Evolutionary conservation across 2,329 filamentous ascomycete genomes (phyloP), one percentile per base, ranked within the genome.

Genomic region (Xylariaceae sp.): DNA sequence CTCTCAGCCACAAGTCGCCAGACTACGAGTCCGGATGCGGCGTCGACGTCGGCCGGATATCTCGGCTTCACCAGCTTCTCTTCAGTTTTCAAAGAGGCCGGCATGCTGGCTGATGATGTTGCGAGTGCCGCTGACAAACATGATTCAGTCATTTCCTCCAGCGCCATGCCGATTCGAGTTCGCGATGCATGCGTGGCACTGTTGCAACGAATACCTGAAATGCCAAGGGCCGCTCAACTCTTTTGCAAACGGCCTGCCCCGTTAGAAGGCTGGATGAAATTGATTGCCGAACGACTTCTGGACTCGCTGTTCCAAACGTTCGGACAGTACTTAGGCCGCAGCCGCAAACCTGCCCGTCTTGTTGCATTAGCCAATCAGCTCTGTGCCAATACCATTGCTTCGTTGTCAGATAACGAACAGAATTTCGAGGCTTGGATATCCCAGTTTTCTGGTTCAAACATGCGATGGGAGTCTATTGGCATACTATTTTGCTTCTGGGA

Each of bases 391-490:
- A 73, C 71, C 0, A 56, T 64, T 0, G 62, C 58, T 7, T 66
- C 70, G 0, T 60, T 74, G 5, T 50, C 53, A 0, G 71, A 75
- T 16, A 59, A 69, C 0, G 63, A 70, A 9, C 48, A 60, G 0
- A 65, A 70, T 19, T 53, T 68, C 0, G 55, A 70, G 3, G 59
- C 58, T 10, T 76, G 73, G 71, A 57, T 70, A 0, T 59, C 56
- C 1, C 69, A 74, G 22, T 72, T 75, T 41, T 63, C 61, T 0
- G 72, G 72, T 0, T 55, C 55, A 0, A 71, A 71, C 17, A 60
- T 74, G 19, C 65, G 74, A 1, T 76, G 74, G 74, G 74, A 76
- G 40, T 67, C 69, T 0, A 50, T 76, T 1, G 73, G 73, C 0
- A 45, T 74, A 9, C 56, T 74, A 2, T 75, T 66, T 31, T 55